Evolutionary conservation across 75 land plant species (phyloP).

Genomic region (Cupressus sempervirens): DNA sequence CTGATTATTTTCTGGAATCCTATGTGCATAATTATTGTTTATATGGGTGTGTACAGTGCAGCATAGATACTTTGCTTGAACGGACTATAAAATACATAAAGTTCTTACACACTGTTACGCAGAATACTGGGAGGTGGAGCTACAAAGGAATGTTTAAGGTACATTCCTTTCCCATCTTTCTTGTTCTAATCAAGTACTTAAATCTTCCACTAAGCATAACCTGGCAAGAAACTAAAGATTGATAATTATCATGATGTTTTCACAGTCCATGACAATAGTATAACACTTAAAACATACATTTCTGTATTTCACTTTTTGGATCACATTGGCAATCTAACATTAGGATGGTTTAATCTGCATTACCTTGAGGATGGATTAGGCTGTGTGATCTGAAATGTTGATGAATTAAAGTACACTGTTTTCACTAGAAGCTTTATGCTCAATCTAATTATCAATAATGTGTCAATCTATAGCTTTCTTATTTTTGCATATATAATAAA

Average conservation of each 20-base stretch:
- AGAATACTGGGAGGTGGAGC: conserved; percentile 47
- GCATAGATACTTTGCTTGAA: conserved; percentile 76
- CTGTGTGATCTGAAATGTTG: too few relatives aligned
- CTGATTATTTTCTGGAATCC: conserved; percentile 2
- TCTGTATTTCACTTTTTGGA: too few relatives aligned
- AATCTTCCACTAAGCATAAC: neutral
- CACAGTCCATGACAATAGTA: too few relatives aligned
- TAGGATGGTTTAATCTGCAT: too few relatives aligned
- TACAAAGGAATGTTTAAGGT: conserved; percentile 21
- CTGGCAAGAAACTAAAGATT: neutral
- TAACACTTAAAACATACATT: too few relatives aligned
- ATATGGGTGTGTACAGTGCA: conserved; percentile 44
- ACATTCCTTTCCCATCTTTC: neutral
- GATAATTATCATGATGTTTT: neutral
- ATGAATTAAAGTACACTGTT: too few relatives aligned
- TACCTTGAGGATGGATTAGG: too few relatives aligned
- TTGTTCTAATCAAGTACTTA: neutral
- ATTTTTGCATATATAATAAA: neutral
- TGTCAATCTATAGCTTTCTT: neutral
- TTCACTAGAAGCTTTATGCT: too few relatives aligned
- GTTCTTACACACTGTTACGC: conserved; percentile 63
- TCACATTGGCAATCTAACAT: too few relatives aligned
- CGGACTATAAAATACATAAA: conserved; percentile 67
- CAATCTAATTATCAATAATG: neutral
- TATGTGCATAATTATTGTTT: neutral